Conservation (phyloP, 1,284 basidiomycete species). For the Heterobasidion occidentale region DNA sequence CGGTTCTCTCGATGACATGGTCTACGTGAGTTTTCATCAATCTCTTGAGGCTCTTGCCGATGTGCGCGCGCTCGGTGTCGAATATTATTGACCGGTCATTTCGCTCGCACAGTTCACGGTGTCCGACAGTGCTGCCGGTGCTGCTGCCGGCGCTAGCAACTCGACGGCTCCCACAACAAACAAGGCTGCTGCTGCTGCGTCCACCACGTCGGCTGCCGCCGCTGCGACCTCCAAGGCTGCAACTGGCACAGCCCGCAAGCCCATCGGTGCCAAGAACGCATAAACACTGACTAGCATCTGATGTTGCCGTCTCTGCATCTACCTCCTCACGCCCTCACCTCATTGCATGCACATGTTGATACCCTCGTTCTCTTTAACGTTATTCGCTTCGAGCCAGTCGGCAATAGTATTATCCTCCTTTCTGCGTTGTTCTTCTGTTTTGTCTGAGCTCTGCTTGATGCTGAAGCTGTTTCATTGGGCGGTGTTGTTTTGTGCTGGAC, state of each 20-base stretch:
- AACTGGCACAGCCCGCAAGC: not conserved
- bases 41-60: not conserved
- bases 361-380: not conserved
- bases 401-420: not conserved
- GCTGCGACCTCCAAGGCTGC: not conserved
- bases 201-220: not conserved
- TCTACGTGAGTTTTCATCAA: constrained; percentile 31
- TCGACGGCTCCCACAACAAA: not conserved
- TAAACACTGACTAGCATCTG: not conserved
- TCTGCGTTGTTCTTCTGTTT: not conserved
- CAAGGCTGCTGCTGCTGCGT: not conserved
- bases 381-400: not conserved
- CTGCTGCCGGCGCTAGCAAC: not conserved
- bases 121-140: constrained; percentile 2
- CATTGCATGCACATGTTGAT: not conserved
- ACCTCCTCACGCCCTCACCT: not conserved
- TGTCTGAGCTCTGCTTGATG: not conserved
- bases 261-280: not conserved
- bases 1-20: constrained; percentile 39
- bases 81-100: not conserved
- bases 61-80: not conserved
- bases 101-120: constrained; percentile 10
- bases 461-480: not conserved
- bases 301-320: not conserved
- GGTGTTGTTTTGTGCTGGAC: not conserved